Evolutionary conservation across 306 rosid species (phyloP), one percentile per base, ranked within the genome.

Genomic region (Luffa aegyptiaca): DNA sequence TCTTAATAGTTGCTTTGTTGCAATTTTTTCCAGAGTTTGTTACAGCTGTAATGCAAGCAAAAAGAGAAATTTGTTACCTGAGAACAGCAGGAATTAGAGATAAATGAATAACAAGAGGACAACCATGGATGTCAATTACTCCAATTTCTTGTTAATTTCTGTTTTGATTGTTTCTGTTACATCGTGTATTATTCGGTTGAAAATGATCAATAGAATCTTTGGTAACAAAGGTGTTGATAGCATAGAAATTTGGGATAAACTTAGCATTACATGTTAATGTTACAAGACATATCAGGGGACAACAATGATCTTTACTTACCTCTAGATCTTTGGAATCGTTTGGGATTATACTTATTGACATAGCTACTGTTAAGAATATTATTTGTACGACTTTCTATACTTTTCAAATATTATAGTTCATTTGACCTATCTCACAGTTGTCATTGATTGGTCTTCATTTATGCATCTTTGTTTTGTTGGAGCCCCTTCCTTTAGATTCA

Each of bases 231-330:
- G 51, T 68, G 33, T 41, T 68, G 45, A 66, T 66, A 39, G 26
- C 48, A 37, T 68, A 39, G 51, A 68, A 37, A 68, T 68, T 68
- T 68, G 13, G 74, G n/a, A 63, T 59, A 63, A 59, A 59, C 65
- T 31, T 59, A 21, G 12, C 36, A 3, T 21, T 94, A 77, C 98
- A 97, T 3, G 97, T 95, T 85, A 90, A 92, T 12, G 39, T 62
- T 31, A 31, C 33, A 13, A 9, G 97, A 92, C 80, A 92, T 94
- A 81, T 92, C 98, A 5, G 93, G 97, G 71, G 97, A 92, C 83
- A 90, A 95, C 93, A 90, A 91, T 71, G 55, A 21, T 46, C 77
- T 48, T 48, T 52, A 13, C 6, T 72, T 48, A 26, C 53, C 39
- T 45, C 55, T 44, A 44, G 76, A 72, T 45, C 14, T 10, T 69